A percentile compares a stretch with the other conserved stretches of the same genome.
phyloP scores from a whole-genome alignment of 352 stramenopile genomes.

The Pythium folliculosum region DNA sequence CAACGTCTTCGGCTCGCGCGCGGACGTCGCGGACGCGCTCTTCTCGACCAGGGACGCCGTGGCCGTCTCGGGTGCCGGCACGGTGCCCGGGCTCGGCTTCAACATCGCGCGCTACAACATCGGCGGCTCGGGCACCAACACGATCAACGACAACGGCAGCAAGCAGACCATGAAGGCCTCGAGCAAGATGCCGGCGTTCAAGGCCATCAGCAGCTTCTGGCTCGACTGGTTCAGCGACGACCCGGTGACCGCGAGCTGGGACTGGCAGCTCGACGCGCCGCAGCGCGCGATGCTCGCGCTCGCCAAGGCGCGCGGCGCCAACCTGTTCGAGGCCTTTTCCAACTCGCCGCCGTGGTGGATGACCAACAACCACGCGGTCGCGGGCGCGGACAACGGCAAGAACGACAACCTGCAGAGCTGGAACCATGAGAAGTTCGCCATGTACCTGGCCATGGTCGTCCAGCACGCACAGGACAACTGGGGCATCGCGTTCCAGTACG shows the following conservation, averaged over 20 bases:
- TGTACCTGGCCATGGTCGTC: slow-evolving; percentile 49
- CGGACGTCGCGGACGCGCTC: slow-evolving; percentile 53
- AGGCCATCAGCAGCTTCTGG: slow-evolving; percentile 60
- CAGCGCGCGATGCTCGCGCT: slow-evolving; percentile 49
- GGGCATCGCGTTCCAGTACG: slow-evolving; percentile 52
- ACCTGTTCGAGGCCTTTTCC: slow-evolving; percentile 54
- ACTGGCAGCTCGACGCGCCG: slow-evolving; percentile 45
- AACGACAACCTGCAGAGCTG: slow-evolving; percentile 53
- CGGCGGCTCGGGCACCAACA: slow-evolving; percentile 44
- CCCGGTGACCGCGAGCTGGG: slow-evolving; percentile 43
- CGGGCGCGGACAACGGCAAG: slow-evolving; percentile 38
- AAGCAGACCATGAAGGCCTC: slow-evolving; percentile 47
- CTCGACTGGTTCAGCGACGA: slow-evolving; percentile 50
- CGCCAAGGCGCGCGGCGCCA: slow-evolving; percentile 39
- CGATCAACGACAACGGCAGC: slow-evolving; percentile 42
- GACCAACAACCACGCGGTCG: slow-evolving; percentile 52
- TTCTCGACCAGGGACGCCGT: slow-evolving; percentile 52
- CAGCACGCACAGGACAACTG: slow-evolving; percentile 46
- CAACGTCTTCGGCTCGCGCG: slow-evolving; percentile 58
- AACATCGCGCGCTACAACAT: slow-evolving; percentile 73
- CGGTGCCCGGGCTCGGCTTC: slow-evolving; percentile 44
- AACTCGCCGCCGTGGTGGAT: slow-evolving; percentile 74
- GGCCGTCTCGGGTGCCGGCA: slow-evolving; percentile 26
- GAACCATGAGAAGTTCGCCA: slow-evolving; percentile 48
- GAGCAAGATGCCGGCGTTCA: slow-evolving; percentile 51